Conservation (phyloP, 352 stramenopile genomes). For the Globisporangium heterothallicum region DNA sequence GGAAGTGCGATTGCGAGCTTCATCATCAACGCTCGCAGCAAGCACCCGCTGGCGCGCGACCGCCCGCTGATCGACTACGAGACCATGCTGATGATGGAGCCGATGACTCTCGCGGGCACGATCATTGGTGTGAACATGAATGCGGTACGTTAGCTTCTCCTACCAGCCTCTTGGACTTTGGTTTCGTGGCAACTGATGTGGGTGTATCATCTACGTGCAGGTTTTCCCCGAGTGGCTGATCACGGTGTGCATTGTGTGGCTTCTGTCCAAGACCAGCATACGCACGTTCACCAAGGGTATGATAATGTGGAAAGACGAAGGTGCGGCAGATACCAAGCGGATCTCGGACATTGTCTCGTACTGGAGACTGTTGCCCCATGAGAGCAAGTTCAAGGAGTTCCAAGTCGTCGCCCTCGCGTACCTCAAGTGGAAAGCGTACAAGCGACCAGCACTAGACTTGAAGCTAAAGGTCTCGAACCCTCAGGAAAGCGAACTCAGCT, state of each 20-base stretch:
- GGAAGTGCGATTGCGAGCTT: conserved; percentile 74
- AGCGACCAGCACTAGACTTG: conserved; percentile 20
- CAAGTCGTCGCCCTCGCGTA: conserved; percentile 55
- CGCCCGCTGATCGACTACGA: conserved; percentile 81
- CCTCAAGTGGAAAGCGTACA: conserved; percentile 72
- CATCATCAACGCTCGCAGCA: conserved; percentile 57
- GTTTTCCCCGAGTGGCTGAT: conserved; percentile 84
- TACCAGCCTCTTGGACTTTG: not conserved
- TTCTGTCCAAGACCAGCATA: conserved; percentile 63
- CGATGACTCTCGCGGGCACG: conserved; percentile 82
- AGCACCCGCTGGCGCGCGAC: conserved; percentile 52
- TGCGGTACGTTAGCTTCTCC: conserved; percentile 22
- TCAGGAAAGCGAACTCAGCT: conserved; percentile 27
- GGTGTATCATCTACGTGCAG: too few relatives aligned
- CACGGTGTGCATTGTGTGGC: conserved; percentile 67
- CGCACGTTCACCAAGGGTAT: conserved; percentile 66
- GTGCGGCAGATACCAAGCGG: conserved; percentile 36
- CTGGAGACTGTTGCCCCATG: conserved; percentile 59
- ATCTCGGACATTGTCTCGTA: conserved; percentile 48
- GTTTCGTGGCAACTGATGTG: too few relatives aligned
- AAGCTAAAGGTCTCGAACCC: conserved; percentile 36
- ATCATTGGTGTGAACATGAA: conserved; percentile 86
- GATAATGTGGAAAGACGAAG: conserved; percentile 67
- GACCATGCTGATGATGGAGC: conserved; percentile 81
- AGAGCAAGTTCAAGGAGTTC: conserved; percentile 72